Conservation (phyloP, 164 flowering plant genomes). For the Kingdonia uniflora region DNA sequence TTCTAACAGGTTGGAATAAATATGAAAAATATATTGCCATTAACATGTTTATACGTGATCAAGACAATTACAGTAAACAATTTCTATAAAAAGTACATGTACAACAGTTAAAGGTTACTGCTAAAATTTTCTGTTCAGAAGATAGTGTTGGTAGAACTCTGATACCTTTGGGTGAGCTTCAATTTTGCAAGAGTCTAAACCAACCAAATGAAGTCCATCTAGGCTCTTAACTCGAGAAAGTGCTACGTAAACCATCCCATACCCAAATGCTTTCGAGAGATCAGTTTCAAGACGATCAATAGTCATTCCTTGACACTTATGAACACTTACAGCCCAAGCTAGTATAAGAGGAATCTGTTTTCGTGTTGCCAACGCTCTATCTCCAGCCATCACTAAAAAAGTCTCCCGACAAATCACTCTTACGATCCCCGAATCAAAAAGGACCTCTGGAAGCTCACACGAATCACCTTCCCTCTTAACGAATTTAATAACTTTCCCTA, state of each 20-base stretch:
- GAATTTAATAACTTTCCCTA: constrained; percentile 39
- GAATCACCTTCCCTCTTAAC: background rate
- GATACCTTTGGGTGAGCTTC: constrained; percentile 52
- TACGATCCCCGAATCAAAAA: constrained; percentile 35
- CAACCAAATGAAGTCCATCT: constrained; percentile 44
- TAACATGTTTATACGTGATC: too few relatives aligned
- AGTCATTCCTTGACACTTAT: constrained; percentile 70
- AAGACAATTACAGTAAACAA: too few relatives aligned
- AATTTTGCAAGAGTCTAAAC: constrained; percentile 36
- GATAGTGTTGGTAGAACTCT: constrained; percentile 44
- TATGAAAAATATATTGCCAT: too few relatives aligned
- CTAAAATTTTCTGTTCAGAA: too few relatives aligned
- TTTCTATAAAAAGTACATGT: too few relatives aligned
- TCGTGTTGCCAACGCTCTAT: constrained; percentile 22
- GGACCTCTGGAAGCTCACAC: constrained; percentile 27
- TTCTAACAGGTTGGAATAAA: too few relatives aligned
- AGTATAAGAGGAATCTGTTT: constrained; percentile 46
- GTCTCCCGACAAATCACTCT: constrained; percentile 22
- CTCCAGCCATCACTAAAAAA: constrained; percentile 41
- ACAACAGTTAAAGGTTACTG: too few relatives aligned
- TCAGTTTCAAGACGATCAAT: constrained; percentile 42
- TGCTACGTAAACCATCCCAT: constrained; percentile 65
- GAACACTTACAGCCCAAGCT: constrained; percentile 67
- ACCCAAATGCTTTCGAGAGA: constrained; percentile 49
- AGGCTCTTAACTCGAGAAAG: constrained; percentile 55